Evolutionary conservation across 2,329 filamentous ascomycete genomes (phyloP), one percentile per base, ranked within the genome.

Genomic region (Cytospora chrysosperma): DNA sequence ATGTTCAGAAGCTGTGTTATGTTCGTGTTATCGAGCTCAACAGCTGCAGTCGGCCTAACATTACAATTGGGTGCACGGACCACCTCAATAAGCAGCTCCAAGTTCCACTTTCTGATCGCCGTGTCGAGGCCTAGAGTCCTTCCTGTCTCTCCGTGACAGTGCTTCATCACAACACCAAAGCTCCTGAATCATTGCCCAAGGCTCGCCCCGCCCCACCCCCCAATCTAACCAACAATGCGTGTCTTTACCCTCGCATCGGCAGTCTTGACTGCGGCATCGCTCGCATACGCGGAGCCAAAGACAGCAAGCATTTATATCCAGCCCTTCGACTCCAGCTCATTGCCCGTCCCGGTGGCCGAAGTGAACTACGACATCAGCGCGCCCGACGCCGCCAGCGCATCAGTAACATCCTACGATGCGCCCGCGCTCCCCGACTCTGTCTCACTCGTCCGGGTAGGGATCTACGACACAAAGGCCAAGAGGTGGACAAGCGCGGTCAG

Each of bases 401-500:
- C 80, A 37, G 72, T 88, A 34, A 67, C 79, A 53, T 78, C 80
- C 32, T 89, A 85, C 75, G 83, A 87, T 65, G 78, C 81, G 1
- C 86, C 86, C 49, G 81, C 85, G 53, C 71, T 85, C 10, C 76
- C 79, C 24, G 75, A 79, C 4, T 74, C 75, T 8, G 72, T 77
- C 6, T 69, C 71, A n/a, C 79, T 86, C 12, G 77, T 88, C 58
- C 84, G 85, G 66, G 75, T 88, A 56, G 87, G 86, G 47, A 70
- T 84, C 65, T 88, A 83, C 75, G 81, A 87, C 73, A 67, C 76
- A 26, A 71, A 76, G 27, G 69, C 78, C 13, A 69, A 72, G 55
- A 65, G 68, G 50, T 88, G 86, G 85, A 73, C 75, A 34, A 82
- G 82, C 28, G 82, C 83, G 28, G 84, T 84, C 6, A 83, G 85